Base-by-base conservation (phyloP, 768 basidiomycete genomes). In the Strobilomyces confusus region DNA sequence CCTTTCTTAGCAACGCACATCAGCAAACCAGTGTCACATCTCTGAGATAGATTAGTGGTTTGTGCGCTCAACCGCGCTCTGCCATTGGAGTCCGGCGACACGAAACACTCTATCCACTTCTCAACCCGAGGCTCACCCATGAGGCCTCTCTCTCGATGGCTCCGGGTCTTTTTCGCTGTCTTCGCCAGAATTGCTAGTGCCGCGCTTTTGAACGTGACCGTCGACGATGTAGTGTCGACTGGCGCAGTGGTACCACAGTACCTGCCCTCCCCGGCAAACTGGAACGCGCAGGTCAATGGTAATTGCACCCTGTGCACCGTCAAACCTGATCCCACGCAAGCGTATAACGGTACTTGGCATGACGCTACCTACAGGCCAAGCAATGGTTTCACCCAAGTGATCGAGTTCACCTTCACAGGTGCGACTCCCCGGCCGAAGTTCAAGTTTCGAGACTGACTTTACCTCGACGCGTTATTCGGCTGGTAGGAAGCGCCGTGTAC, bases 321-420 rank as follows among this genome's bases (percentile, higher is more conserved):
- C 3, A 2, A 37, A 1, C 59, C 51, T 3, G 41, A 58, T 36
- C 30, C 54, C 6, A 13, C 50, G 1, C 14, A 3, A 17, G 56
- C 44, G 2, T 54, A 61, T 30, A 26, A 61, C 6, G 53, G 34
- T 2, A 63, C 62, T 38, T 63, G 62, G 62, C 62, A 63, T 15
- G 62, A 58, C 8, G 1, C 44, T 3, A 63, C 52, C 6, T 58
- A 33, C 11, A 4, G 13, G 33, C 2, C 2, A 29, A 29, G 29
- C 9, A 29, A 29, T 6, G 3, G 9, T 0, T 20, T 11, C 34
- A 12, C 25, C 11, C 56, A 29, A 34, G 14, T 11, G 3, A 33
- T 64, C 12, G 12, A 55, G 3, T 49, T 63, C 22, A 44, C 44
- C 8, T 63, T 58, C 8, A 50, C 36, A 29, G 62, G 62, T 49